Base-by-base conservation (phyloP, 2,329 filamentous ascomycete species). In the Aspergillus sp. region DNA sequence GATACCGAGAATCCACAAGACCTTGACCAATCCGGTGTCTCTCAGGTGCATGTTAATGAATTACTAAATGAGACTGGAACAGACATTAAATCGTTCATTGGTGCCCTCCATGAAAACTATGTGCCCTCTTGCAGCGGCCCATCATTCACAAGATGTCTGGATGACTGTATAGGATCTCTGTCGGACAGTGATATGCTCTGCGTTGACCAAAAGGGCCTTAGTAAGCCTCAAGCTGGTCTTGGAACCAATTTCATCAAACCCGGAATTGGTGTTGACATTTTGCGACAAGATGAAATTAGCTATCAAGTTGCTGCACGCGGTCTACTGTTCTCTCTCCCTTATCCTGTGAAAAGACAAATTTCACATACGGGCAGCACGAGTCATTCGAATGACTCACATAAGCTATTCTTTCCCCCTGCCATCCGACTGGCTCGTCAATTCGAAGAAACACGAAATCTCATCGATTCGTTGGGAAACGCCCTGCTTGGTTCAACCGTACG, bases 1-100 rank as follows among this genome's bases (percentile, higher is more conserved):
- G 57, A 69, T 40, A 59, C 70, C 45, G 58, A 70, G 8, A 70
- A 70, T 8, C 70, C 74, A 3, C 74, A 75, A 17, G 80, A 84
- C 11, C 74, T 82, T 62, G 80, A 84, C 6, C 80, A 88, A 5
- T 84, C 84, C 0, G 87, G 84, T 64, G 77, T 78, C 37, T 88
- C 88, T 0, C 82, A 90, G 61, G 87, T 92, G 1, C 78, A 79
- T 6, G 83, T 90, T 6, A 89, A 96, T 62, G 82, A 84, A 1
- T 81, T 99, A n/a, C 88, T 96, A 23, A 91, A 96, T 67, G 93
- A 97, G 76, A 92, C 90, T 0, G 95, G 95, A 1, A 96, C 95
- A 0, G 95, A 99, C 68, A 91, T 89, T 0, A 86, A 90, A 57
- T 97, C 93, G 0, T 97, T 97, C 68, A 85, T 96, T 49, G 90